Base-by-base conservation (phyloP, 2,329 filamentous ascomycete species). In the Botrytis tulipae region DNA sequence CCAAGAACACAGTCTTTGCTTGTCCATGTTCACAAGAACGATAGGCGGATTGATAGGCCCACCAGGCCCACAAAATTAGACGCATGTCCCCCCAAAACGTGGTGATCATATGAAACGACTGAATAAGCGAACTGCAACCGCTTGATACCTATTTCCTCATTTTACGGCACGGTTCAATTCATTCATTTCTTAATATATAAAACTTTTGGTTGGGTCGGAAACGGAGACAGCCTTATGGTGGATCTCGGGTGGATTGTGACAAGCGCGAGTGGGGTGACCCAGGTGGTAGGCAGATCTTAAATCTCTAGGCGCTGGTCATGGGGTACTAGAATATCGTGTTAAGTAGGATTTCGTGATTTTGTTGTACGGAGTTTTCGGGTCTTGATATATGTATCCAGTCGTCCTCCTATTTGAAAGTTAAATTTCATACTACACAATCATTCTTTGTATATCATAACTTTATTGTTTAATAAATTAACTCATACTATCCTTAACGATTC, bases 1-100 rank as follows among this genome's bases (percentile, higher is more conserved):
- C 25, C 48, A 57, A 20, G n/a, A 68, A 68, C 66, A 69, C 37
- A 32, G 35, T n/a, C 48, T 69, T 69, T 37, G 66, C 66, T 44
- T 69, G 16, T n/a, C 48, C 66, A 29, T 29, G 66, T 10, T 25
- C 37, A 42, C 51, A 57, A 9, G 35, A 20, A 42, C 35, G 37
- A 57, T 32, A 44, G 37, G 48, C 48, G 66, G 66, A 57, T 69
- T 57, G 66, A 69, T 69, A 57, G 66, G 66, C 51, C 66, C 66
- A 69, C 48, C 57, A 57, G 66, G 66, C 51, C 66, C 66, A 69
- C 48, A 57, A 32, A 69, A 57, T 69, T 68, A 69, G 66, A 69
- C 66, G 66, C 66, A 69, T 69, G 6, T 25, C n/a, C 48, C 48
- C 48, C 42, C 10, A 57, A 67, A 57, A 69, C 35, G 48, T 69